Evolutionary conservation across 2,329 filamentous ascomycete species (phyloP).

Genomic region (Neonectria sp.): DNA sequence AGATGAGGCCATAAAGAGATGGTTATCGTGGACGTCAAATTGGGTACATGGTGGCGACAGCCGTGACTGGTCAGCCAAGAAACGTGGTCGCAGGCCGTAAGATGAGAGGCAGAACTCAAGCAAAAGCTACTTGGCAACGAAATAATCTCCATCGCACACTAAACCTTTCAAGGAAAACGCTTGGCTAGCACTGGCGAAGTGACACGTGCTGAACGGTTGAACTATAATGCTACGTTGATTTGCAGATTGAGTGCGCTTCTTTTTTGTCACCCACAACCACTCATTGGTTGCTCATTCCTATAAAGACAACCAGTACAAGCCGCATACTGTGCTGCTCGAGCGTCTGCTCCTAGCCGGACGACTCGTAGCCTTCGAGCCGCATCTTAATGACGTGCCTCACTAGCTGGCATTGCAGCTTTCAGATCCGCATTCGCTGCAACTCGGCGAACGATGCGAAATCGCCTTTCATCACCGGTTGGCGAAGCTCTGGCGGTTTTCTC

Average conservation of each 20-base stretch:
- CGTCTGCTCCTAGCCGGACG: neutral
- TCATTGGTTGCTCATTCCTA: neutral
- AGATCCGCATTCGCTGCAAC: neutral
- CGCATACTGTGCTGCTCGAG: neutral
- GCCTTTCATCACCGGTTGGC: no score
- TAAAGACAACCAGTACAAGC: neutral
- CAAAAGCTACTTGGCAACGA: neutral
- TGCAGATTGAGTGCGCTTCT: no score
- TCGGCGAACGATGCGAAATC: neutral
- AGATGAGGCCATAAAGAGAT: neutral
- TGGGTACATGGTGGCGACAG: neutral
- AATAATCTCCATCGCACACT: neutral
- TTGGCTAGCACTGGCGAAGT: neutral
- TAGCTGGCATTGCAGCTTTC: neutral
- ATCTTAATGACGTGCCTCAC: neutral
- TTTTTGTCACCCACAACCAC: no score
- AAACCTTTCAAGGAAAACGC: neutral
- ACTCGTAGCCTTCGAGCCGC: neutral
- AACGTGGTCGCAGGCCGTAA: slow-evolving; percentile 17
- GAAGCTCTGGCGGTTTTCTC: no score
- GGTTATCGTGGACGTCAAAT: neutral
- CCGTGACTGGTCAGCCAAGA: slow-evolving; percentile 13
- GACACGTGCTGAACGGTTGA: no score
- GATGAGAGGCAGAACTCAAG: slow-evolving; percentile 18
- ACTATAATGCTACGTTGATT: no score